Percentiles rank a stretch among this genome's conserved stretches.
These are phyloP conservation scores for Bipolaris oryzae DNA, from an alignment of 2,329 filamentous ascomycete genomes.

Conservation along the genomic window DNA sequence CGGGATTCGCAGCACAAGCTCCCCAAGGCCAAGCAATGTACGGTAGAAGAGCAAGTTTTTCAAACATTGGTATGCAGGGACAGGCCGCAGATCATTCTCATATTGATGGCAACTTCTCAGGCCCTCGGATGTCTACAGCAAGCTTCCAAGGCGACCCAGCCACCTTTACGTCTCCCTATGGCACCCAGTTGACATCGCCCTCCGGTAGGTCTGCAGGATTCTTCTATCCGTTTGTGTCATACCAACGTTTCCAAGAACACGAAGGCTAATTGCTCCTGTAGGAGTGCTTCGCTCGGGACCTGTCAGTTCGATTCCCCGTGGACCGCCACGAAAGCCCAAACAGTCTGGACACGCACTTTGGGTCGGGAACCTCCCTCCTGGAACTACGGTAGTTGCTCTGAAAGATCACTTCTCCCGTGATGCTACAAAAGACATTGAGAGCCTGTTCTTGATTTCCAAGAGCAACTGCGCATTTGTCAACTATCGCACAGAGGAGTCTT, in stretches of 20 bases:
- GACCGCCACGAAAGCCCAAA: slow-evolving; percentile 70
- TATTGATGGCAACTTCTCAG: slow-evolving; percentile 28
- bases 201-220: slow-evolving; percentile 27
- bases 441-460: slow-evolving; percentile 91
- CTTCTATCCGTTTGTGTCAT: background rate
- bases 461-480: slow-evolving; percentile 98
- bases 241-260: background rate
- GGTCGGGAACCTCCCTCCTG: slow-evolving; percentile 91
- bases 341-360: slow-evolving; percentile 87
- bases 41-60: slow-evolving; percentile 38
- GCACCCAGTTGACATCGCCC: slow-evolving; percentile 20
- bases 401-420: slow-evolving; percentile 89
- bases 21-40: slow-evolving; percentile 35
- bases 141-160: slow-evolving; percentile 24
- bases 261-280: slow-evolving; percentile 13
- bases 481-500: slow-evolving; percentile 80
- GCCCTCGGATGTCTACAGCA: slow-evolving; percentile 19
- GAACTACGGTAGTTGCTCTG: slow-evolving; percentile 79
- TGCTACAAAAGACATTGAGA: slow-evolving; percentile 76
- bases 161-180: slow-evolving; percentile 24
- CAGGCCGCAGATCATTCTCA: slow-evolving; percentile 31
- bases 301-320: slow-evolving; percentile 56
- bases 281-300: slow-evolving; percentile 31
- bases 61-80: slow-evolving; percentile 25
- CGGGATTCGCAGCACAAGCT: slow-evolving; percentile 33